Conservation (phyloP, 2,329 filamentous ascomycete genomes). For the Colletotrichum euphorbiae region DNA sequence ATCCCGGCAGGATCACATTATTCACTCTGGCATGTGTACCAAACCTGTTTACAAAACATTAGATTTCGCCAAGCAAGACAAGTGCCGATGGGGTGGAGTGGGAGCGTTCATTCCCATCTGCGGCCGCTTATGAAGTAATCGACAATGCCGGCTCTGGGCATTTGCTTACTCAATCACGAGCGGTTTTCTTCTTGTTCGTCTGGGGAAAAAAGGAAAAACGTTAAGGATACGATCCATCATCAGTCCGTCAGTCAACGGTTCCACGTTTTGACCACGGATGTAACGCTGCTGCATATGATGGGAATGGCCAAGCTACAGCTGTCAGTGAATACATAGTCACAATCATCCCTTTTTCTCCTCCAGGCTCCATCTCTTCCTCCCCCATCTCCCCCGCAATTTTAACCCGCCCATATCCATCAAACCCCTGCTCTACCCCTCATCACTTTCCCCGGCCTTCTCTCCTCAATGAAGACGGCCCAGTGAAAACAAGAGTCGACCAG, state of each 20-base stretch:
- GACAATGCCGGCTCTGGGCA: not conserved
- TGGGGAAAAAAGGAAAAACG: not conserved
- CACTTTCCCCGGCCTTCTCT: not conserved
- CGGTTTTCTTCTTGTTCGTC: not conserved
- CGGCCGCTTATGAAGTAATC: slow-evolving; percentile 1
- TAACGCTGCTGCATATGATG: slow-evolving; percentile 7
- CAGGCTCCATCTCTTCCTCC: slow-evolving; percentile 1
- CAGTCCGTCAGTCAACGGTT: not conserved
- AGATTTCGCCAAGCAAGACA: slow-evolving; percentile 17
- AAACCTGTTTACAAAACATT: slow-evolving; percentile 7
- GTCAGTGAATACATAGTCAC: not conserved
- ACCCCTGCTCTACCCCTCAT: slow-evolving; percentile 27
- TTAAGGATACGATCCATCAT: not conserved
- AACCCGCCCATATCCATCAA: not conserved
- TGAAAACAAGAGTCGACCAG: not conserved
- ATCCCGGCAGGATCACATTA: slow-evolving; percentile 17
- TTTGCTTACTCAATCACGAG: not conserved
- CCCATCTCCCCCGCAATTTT: slow-evolving; percentile 33
- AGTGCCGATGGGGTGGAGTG: slow-evolving; percentile 21
- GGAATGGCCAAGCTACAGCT: not conserved
- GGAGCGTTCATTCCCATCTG: slow-evolving; percentile 33
- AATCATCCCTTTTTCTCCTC: too few relatives aligned
- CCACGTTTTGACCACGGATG: slow-evolving; percentile 16
- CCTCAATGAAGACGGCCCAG: not conserved
- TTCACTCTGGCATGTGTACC: not conserved